Conservation (phyloP, 2,329 filamentous ascomycete genomes). For the Helminthosporium solani region DNA sequence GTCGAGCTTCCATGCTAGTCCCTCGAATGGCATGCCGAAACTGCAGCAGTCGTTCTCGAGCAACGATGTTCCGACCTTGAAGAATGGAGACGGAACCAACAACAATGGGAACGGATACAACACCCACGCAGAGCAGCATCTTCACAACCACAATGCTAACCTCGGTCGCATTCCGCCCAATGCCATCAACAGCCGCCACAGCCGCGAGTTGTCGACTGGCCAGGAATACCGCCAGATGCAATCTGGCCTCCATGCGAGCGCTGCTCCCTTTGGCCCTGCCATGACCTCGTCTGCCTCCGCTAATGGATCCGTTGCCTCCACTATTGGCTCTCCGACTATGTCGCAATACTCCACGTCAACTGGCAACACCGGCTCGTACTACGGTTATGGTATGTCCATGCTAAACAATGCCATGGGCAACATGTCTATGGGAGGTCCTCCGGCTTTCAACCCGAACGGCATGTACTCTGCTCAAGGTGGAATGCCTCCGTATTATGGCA, state of each 20-base stretch:
- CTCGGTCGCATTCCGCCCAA: slow-evolving; percentile 75
- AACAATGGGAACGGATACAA: slow-evolving; percentile 30
- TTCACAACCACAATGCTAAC: slow-evolving; percentile 75
- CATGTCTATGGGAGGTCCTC: slow-evolving; percentile 49
- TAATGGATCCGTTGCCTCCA: slow-evolving; percentile 21
- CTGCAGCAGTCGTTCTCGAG: slow-evolving; percentile 87
- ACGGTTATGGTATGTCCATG: slow-evolving; percentile 61
- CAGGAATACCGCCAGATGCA: slow-evolving; percentile 61
- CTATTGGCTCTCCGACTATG: slow-evolving; percentile 32
- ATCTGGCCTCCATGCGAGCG: slow-evolving; percentile 76
- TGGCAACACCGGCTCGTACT: slow-evolving; percentile 41
- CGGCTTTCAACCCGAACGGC: slow-evolving; percentile 22
- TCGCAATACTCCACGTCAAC: slow-evolving; percentile 34
- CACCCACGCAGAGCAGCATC: slow-evolving; percentile 60
- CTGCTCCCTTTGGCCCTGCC: slow-evolving; percentile 73
- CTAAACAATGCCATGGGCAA: slow-evolving; percentile 68
- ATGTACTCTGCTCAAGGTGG: slow-evolving; percentile 23
- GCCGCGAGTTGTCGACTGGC: slow-evolving; percentile 64
- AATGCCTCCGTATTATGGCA: slow-evolving; percentile 11
- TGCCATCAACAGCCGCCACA: slow-evolving; percentile 66
- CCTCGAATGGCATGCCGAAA: slow-evolving; percentile 64
- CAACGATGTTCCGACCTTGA: slow-evolving; percentile 83
- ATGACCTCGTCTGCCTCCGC: slow-evolving; percentile 40
- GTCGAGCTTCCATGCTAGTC: slow-evolving; percentile 56
- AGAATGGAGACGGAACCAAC: slow-evolving; percentile 58